Evolutionary conservation across 108 stramenopile genomes (phyloP).

Genomic region (Aurantiochytrium sp.): DNA sequence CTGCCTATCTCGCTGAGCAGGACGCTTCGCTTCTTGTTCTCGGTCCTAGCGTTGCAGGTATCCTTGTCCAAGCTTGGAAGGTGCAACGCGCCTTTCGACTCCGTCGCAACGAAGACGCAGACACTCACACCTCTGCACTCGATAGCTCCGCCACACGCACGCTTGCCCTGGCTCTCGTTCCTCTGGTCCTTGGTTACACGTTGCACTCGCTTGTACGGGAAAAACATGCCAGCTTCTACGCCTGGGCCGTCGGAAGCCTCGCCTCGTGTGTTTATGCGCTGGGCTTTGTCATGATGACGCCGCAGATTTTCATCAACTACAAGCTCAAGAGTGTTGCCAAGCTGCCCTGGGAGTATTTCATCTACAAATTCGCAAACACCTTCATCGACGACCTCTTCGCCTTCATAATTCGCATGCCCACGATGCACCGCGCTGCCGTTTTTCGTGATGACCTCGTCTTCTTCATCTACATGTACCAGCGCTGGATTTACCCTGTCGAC

Average conservation of each 20-base stretch:
- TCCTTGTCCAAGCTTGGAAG: conserved; percentile 70
- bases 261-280: conserved; percentile 78
- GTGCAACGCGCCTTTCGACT: conserved; percentile 46
- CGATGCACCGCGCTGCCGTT: conserved; percentile 71
- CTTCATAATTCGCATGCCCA: conserved; percentile 78
- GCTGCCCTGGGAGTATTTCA: conserved; percentile 72
- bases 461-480: conserved; percentile 71
- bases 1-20: conserved; percentile 68
- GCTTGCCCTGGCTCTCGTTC: conserved; percentile 60
- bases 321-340: conserved; percentile 74
- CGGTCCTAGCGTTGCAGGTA: conserved; percentile 53
- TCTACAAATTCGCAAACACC: conserved; percentile 74
- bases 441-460: conserved; percentile 80
- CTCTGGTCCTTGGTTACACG: conserved; percentile 62
- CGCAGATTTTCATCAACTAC: conserved; percentile 85
- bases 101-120: neutral
- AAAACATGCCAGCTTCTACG: conserved; percentile 72
- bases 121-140: neutral
- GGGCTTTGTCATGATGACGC: conserved; percentile 79
- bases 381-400: conserved; percentile 80
- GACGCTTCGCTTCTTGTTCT: conserved; percentile 68
- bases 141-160: conserved; percentile 59
- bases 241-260: conserved; percentile 57
- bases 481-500: conserved; percentile 66
- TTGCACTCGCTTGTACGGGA: conserved; percentile 58